Conservation (phyloP, 2,329 filamentous ascomycete genomes). For the Westerdykella aurantiaca region DNA sequence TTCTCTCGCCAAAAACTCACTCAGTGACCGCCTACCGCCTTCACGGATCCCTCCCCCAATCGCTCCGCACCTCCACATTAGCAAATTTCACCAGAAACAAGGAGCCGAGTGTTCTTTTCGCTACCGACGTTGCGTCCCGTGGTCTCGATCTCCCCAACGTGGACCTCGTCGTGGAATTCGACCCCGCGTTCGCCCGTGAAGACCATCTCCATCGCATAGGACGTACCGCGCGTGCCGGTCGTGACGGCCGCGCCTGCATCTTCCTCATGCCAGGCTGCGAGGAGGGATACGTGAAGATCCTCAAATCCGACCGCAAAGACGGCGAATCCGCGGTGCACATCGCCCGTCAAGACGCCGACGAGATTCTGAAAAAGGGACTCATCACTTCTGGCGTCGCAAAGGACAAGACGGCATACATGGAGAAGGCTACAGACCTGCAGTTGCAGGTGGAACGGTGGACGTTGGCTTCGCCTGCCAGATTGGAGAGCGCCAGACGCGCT, state of each 20-base stretch:
- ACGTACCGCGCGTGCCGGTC: constrained; percentile 87
- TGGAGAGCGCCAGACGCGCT: constrained; percentile 76
- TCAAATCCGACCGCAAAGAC: constrained; percentile 65
- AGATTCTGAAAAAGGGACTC: constrained; percentile 63
- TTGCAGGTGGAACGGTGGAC: constrained; percentile 62
- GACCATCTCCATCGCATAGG: constrained; percentile 95
- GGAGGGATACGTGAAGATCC: constrained; percentile 77
- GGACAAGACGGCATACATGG: constrained; percentile 55
- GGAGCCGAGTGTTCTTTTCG: constrained; percentile 76
- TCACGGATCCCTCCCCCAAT: constrained; percentile 85
- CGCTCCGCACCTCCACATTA: constrained; percentile 80
- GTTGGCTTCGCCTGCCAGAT: constrained; percentile 57
- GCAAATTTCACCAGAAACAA: constrained; percentile 68
- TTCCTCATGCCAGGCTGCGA: constrained; percentile 89
- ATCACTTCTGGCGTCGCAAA: constrained; percentile 24
- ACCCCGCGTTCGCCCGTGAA: constrained; percentile 86
- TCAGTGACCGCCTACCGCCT: constrained; percentile 76
- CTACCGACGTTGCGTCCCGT: constrained; percentile 91
- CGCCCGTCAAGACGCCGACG: constrained; percentile 56
- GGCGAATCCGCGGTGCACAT: constrained; percentile 55
- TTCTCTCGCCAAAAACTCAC: constrained; percentile 71
- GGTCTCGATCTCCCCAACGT: constrained; percentile 94
- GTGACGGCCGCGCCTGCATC: constrained; percentile 76
- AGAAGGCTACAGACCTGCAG: constrained; percentile 61
- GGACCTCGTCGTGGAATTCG: constrained; percentile 92